These are phyloP conservation scores for Trametes cinnabarina DNA, from an alignment of 768 basidiomycete genomes.

Conservation along the genomic window DNA sequence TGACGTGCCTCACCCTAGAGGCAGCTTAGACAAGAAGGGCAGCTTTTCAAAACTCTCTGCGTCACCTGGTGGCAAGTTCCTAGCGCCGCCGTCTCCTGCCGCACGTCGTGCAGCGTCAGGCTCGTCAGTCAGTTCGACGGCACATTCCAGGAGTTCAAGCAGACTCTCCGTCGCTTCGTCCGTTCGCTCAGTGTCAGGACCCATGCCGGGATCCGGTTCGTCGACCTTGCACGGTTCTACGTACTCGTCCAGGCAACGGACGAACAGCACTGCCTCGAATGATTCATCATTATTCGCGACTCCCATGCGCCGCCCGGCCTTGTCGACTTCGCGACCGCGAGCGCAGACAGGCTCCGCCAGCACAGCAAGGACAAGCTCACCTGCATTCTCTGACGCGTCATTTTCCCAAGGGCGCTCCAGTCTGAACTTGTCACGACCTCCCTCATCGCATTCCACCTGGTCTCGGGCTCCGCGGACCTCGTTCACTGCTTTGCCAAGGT, in stretches of 20 bases:
- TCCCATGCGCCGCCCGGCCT: constrained; percentile 31
- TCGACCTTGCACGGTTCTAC: constrained; percentile 55
- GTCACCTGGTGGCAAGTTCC: constrained; percentile 41
- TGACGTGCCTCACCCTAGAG: constrained; percentile 9
- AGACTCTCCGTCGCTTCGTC: constrained; percentile 54
- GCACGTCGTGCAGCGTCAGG: constrained; percentile 52
- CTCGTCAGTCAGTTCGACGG: constrained; percentile 36
- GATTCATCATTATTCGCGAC: constrained; percentile 30
- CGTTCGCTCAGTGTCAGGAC: constrained; percentile 69
- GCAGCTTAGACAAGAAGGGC: constrained; percentile 30
- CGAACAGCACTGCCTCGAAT: constrained; percentile 55
- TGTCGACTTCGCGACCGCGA: constrained; percentile 35
- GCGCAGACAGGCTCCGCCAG: constrained; percentile 40
- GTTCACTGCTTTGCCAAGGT: constrained; percentile 42
- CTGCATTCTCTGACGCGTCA: constrained; percentile 57
- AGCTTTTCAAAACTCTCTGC: constrained; percentile 42
- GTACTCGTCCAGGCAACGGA: constrained; percentile 82
- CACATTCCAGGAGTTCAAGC: constrained; percentile 52
- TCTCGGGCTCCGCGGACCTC: constrained; percentile 67
- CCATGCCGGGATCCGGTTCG: constrained; percentile 42
- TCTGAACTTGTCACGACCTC: constrained; percentile 42
- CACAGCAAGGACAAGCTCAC: constrained; percentile 45
- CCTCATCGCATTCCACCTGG: constrained; percentile 59
- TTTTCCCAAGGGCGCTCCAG: constrained; percentile 52
- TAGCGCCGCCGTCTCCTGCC: constrained; percentile 42